These are phyloP conservation scores for Deuterostichococcus epilithicus DNA, from an alignment of 139 green algal genomes.

Conservation along the genomic window DNA sequence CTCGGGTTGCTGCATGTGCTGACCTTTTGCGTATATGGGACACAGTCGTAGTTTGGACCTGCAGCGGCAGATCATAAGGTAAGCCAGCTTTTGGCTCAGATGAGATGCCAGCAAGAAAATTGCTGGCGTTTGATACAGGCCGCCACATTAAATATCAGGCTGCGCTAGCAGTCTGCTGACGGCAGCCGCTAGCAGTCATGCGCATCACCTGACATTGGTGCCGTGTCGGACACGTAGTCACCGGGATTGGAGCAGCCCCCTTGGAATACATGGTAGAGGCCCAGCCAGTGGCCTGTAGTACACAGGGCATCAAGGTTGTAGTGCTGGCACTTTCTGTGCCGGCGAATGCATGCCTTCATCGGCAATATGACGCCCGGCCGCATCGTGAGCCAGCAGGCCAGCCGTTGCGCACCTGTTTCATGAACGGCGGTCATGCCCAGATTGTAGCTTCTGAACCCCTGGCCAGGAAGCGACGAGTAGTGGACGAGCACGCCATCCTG, in stretches of 20 bases:
- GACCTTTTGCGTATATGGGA: not conserved
- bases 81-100: no score
- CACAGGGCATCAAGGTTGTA: no score
- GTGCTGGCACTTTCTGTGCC: no score
- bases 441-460: not conserved
- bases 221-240: not conserved
- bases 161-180: no score
- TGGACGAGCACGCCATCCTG: not conserved
- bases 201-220: not conserved
- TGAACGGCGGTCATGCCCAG: not conserved
- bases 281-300: not conserved
- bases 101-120: no score
- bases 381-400: not conserved
- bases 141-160: no score
- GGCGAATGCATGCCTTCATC: no score
- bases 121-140: no score
- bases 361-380: no score
- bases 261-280: not conserved
- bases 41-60: not conserved
- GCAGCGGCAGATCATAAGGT: no score
- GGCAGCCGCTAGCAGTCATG: no score
- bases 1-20: not conserved
- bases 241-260: not conserved
- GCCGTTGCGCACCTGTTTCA: not conserved
- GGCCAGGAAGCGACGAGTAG: not conserved